Evolutionary conservation across 2,329 filamentous ascomycete genomes (phyloP).

Genomic region (Juglanconis oblonga): DNA sequence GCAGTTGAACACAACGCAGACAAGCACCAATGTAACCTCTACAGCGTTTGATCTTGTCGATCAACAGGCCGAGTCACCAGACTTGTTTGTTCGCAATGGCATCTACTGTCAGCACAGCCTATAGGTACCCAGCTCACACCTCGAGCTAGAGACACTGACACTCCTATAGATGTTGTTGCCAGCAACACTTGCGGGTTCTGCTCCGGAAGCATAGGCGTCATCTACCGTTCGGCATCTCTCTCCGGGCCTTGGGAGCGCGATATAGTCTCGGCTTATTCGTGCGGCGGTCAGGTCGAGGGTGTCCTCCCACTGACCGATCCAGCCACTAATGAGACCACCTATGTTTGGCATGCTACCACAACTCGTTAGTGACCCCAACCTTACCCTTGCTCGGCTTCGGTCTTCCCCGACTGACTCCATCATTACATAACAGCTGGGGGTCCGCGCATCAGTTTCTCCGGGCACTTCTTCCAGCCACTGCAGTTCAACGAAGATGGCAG

Average conservation of each 20-base stretch:
- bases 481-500: conserved; percentile 10
- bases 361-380: background rate
- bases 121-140: background rate
- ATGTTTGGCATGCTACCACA: conserved; percentile 11
- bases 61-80: conserved; percentile 9
- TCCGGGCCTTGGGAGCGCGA: conserved; percentile 11
- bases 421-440: background rate
- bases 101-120: conserved; percentile 3
- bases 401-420: background rate
- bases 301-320: conserved; percentile 8
- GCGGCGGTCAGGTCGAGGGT: conserved; percentile 9
- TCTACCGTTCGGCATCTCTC: conserved; percentile 5
- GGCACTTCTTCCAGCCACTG: conserved; percentile 12
- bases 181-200: conserved; percentile 14
- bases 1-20: conserved; percentile 12
- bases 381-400: background rate
- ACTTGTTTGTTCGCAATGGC: conserved; percentile 11
- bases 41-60: conserved; percentile 8
- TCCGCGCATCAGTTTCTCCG: conserved; percentile 8
- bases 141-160: background rate
- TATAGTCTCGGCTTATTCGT: conserved; percentile 1
- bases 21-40: conserved; percentile 11
- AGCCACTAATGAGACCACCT: conserved; percentile 10
- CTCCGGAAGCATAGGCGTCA: conserved; percentile 1
- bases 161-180: background rate